These are phyloP conservation scores for Fusarium dlaminii DNA, from an alignment of 2,329 filamentous ascomycete genomes.

Conservation along the genomic window DNA sequence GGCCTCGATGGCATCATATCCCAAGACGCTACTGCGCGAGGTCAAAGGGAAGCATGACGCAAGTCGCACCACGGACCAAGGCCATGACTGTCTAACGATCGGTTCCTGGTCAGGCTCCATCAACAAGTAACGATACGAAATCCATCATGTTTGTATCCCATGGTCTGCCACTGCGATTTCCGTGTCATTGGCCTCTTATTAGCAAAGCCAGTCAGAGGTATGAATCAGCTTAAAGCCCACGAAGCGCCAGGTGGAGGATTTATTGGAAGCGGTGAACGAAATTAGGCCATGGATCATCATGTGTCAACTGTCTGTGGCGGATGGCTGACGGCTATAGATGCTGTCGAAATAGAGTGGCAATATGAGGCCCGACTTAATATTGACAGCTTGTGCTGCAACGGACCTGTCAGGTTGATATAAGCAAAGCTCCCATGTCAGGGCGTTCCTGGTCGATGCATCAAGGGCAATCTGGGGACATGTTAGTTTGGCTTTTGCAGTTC, in stretches of 20 bases:
- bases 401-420: slow-evolving; percentile 11
- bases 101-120: slow-evolving; percentile 21
- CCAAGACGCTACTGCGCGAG: slow-evolving; percentile 20
- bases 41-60: slow-evolving; percentile 19
- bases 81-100: slow-evolving; percentile 3
- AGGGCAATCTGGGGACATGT: slow-evolving; percentile 30
- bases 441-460: slow-evolving; percentile 29
- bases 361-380: background rate
- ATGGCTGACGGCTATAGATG: slow-evolving; percentile 4
- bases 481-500: slow-evolving; percentile 34
- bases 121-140: slow-evolving; percentile 5
- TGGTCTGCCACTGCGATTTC: slow-evolving; percentile 14
- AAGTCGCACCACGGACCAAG: slow-evolving; percentile 22
- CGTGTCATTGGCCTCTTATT: slow-evolving; percentile 8
- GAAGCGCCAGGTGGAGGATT: slow-evolving; percentile 15
- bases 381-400: background rate
- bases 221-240: slow-evolving; percentile 12
- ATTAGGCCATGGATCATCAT: slow-evolving; percentile 30
- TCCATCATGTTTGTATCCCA: slow-evolving; percentile 19
- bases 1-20: slow-evolving; percentile 4
- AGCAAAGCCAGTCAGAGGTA: slow-evolving; percentile 19
- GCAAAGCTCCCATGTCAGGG: slow-evolving; percentile 9
- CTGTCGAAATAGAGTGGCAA: slow-evolving; percentile 13
- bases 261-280: slow-evolving; percentile 36
- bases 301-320: slow-evolving; percentile 31